Evolutionary conservation across 176 grass and related monocot genomes (phyloP).

Genomic region (sorghum (Sorghum bicolor)): Sorghum_bicolor_NCBIv3 NC_012876.2:3815501-3816000

Average conservation of each 20-base stretch:
- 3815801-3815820: too few species aligned
- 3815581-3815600: neutral
- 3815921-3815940: neutral
- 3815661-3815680: neutral
- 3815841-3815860: neutral
- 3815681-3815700: neutral
- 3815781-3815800: too few species aligned
- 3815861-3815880: neutral
- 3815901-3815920: too few species aligned
- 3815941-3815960: neutral
- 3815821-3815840: too few species aligned
- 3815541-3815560: neutral
- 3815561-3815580: neutral
- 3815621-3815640: neutral
- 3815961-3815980: neutral
- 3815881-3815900: neutral
- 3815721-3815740: neutral
- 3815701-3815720: neutral
- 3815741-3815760: neutral
- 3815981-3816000: neutral
- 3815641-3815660: too few species aligned
- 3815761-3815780: too few species aligned
- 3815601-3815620: neutral
- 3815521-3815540: neutral
- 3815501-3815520: neutral